Conservation (phyloP, 1,284 basidiomycete species). For the Cystobasidium sp. region DNA sequence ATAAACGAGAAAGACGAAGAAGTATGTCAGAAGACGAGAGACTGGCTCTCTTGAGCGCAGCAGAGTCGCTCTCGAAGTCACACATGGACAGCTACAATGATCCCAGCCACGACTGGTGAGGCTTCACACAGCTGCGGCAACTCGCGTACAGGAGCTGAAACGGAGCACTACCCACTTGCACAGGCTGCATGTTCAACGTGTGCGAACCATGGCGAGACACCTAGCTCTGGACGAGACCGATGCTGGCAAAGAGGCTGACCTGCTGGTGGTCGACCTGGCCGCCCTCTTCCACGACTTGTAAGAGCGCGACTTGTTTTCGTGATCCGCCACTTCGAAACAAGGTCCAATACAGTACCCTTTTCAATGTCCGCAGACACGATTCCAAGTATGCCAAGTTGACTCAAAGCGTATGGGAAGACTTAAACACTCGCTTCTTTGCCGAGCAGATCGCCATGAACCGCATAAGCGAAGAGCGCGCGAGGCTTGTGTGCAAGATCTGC, state of each 20-base stretch:
- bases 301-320: neutral
- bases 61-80: slow-evolving; percentile 19
- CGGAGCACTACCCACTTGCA: neutral
- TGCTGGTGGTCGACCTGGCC: slow-evolving; percentile 57
- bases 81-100: slow-evolving; percentile 40
- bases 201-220: neutral
- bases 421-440: slow-evolving; percentile 68
- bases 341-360: neutral
- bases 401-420: slow-evolving; percentile 68
- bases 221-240: neutral
- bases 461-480: neutral
- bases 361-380: slow-evolving; percentile 62
- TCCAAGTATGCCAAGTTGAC: slow-evolving; percentile 74
- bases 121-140: neutral
- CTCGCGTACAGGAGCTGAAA: neutral
- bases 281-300: slow-evolving; percentile 84
- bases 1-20: neutral
- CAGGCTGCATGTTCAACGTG: slow-evolving; percentile 39
- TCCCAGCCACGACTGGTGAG: slow-evolving; percentile 36
- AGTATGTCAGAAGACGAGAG: neutral
- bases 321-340: neutral
- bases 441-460: slow-evolving; percentile 55
- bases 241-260: neutral
- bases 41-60: slow-evolving; percentile 17
- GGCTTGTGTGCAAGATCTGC: slow-evolving; percentile 64